These are phyloP conservation scores for Porphyrellus cyaneotinctus DNA, from an alignment of 768 basidiomycete species.

Conservation along the genomic window DNA sequence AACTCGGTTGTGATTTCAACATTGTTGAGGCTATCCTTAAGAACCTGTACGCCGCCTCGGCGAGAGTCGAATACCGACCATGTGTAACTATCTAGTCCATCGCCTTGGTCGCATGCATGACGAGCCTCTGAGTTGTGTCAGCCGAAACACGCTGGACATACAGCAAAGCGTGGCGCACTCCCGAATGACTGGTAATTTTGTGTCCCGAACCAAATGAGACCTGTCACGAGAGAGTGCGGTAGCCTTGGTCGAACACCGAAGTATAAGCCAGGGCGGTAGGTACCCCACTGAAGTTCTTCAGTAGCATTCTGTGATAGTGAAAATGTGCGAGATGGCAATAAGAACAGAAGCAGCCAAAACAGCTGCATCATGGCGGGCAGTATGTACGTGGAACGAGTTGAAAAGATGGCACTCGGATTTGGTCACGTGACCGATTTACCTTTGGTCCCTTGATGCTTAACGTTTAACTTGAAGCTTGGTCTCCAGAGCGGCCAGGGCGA, in stretches of 20 bases:
- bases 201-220: slow-evolving; percentile 91
- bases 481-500: too few species aligned
- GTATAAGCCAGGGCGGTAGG: slow-evolving; percentile 91
- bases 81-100: slow-evolving; percentile 75
- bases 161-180: slow-evolving; percentile 41
- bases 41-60: slow-evolving; percentile 79
- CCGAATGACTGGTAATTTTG: slow-evolving; percentile 72
- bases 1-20: slow-evolving; percentile 81
- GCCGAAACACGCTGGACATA: background rate
- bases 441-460: too few species aligned
- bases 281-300: slow-evolving; percentile 58
- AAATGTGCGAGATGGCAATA: slow-evolving; percentile 14
- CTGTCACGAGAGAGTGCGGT: slow-evolving; percentile 88
- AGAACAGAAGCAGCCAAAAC: slow-evolving; percentile 26
- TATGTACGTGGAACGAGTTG: too few species aligned
- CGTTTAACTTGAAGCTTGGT: too few species aligned
- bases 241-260: slow-evolving; percentile 84
- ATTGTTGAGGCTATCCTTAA: slow-evolving; percentile 80
- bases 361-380: slow-evolving; percentile 18
- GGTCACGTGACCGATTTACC: too few species aligned
- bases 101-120: slow-evolving; percentile 86
- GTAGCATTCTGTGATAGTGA: slow-evolving; percentile 32
- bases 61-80: slow-evolving; percentile 88
- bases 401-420: too few species aligned
- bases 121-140: slow-evolving; percentile 52